These are phyloP conservation scores for Scytalidium lignicola DNA, from an alignment of 2,329 filamentous ascomycete genomes.

Conservation along the genomic window DNA sequence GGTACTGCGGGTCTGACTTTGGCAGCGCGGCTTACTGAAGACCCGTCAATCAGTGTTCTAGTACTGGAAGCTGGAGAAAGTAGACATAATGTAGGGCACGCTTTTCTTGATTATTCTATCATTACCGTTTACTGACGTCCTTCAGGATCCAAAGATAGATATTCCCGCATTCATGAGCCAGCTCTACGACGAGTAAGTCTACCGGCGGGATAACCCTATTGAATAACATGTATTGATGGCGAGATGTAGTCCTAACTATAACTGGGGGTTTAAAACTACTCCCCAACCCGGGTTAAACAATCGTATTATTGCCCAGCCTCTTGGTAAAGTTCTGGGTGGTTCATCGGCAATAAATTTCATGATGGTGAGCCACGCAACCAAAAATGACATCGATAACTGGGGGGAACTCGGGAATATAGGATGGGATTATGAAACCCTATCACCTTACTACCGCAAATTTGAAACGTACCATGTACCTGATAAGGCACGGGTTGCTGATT, in stretches of 20 bases:
- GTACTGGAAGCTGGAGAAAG: slow-evolving; percentile 34
- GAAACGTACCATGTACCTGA: slow-evolving; percentile 5
- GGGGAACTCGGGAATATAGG: slow-evolving; percentile 32
- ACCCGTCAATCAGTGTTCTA: slow-evolving; percentile 29
- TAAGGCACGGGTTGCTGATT: neutral
- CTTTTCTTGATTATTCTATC: no score
- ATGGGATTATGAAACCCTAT: slow-evolving; percentile 34
- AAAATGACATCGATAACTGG: slow-evolving; percentile 36
- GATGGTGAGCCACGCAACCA: slow-evolving; percentile 28
- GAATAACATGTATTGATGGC: no score
- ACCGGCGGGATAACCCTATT: no score
- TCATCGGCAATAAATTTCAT: slow-evolving; percentile 35
- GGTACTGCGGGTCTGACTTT: slow-evolving; percentile 37
- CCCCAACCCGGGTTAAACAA: slow-evolving; percentile 5
- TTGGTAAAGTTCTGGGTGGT: slow-evolving; percentile 28
- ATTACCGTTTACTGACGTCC: no score
- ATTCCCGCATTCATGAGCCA: no score
- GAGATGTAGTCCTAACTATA: slow-evolving; percentile 1
- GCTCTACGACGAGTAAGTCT: no score
- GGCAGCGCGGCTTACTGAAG: slow-evolving; percentile 34
- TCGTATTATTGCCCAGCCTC: slow-evolving; percentile 9
- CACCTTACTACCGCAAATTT: slow-evolving; percentile 36
- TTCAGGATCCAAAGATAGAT: no score
- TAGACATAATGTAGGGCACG: no score
- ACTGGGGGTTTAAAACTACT: slow-evolving; percentile 10